Base-by-base conservation (phyloP, 306 rosid genomes). In the Vicia sativa region DNA sequence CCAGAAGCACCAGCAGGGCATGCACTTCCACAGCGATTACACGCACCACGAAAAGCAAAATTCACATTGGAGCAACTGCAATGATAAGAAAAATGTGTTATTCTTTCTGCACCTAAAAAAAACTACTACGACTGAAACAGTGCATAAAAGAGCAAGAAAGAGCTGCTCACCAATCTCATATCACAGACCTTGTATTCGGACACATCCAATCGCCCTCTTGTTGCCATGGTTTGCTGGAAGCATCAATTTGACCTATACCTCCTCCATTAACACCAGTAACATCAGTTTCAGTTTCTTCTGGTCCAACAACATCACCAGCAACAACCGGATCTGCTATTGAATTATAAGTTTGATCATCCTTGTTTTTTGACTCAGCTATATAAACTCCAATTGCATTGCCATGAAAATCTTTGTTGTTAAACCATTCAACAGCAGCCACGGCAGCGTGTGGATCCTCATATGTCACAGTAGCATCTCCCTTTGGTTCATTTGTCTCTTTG, bases 161-260 rank as follows among this genome's bases (percentile, higher is more conserved):
- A 83, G 91, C 95, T 71, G 91, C 97, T 93, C 99, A 90, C 97
- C 99, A 79, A 93, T 87, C 63, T 93, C 99, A 90, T 86, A 93
- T 85, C 97, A 93, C 97, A 88, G 96, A 93, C 99, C 99, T 93
- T 90, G 99, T 88, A 93, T 93, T 90, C 72, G 96, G 97, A 78
- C 99, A 93, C 79, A 77, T 29, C 99, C 99, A 93, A 79, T 93
- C 99, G 74, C 99, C 97, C 29, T 93, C 99, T 77, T 93, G 97
- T 75, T 90, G 97, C 99, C 99, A 93, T 16, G 95, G 80, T 80
- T 93, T 90, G 80, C 91, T 93, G 19, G 97, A 50, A 79, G 84
- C 71, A 80, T 92, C 96, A 71, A 58, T 82, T 64, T 63, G 92
- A 49, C 96, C 96, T 82, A 88, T 79, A 63, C 93, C 96, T 64